These are phyloP conservation scores for Fusarium aywerte DNA, from an alignment of 2,329 filamentous ascomycete species.

Conservation along the genomic window DNA sequence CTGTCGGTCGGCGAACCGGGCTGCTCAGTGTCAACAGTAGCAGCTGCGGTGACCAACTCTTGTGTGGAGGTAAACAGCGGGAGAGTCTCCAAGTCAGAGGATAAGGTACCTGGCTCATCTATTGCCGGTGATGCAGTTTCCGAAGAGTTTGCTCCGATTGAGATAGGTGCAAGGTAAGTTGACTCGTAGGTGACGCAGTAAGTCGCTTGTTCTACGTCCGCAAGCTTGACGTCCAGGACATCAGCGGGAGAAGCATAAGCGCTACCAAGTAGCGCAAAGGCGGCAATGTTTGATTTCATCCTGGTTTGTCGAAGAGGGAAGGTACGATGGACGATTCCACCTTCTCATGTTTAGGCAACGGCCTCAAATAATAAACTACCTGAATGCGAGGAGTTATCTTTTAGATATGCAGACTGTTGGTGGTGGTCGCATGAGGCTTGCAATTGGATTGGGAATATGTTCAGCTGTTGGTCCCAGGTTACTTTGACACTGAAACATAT, in stretches of 20 bases:
- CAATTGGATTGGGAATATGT: not conserved
- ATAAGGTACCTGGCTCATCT: accelerated
- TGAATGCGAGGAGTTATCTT: not conserved
- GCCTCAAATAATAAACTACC: not conserved
- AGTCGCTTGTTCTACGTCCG: not conserved
- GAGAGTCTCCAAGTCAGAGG: not conserved
- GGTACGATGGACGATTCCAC: accelerated
- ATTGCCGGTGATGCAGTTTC: too few species aligned
- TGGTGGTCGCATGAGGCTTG: not conserved
- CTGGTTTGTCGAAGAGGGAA: accelerated
- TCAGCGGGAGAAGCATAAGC: not conserved
- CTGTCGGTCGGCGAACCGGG: not conserved
- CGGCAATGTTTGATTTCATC: not conserved
- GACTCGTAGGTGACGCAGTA: constrained; percentile 3
- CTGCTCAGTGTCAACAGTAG: not conserved
- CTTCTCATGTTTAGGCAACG: too few species aligned
- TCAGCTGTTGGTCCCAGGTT: too few species aligned
- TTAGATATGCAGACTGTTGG: not conserved
- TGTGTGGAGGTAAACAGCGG: not conserved
- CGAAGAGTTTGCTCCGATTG: not conserved
- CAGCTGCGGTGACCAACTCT: not conserved
- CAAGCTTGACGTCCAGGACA: not conserved
- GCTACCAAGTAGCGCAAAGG: not conserved
- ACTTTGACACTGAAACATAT: not conserved
- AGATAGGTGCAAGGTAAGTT: not conserved